Evolutionary conservation across 176 grass and related monocot species (phyloP).

Genomic region (Thalia dealbata): DNA sequence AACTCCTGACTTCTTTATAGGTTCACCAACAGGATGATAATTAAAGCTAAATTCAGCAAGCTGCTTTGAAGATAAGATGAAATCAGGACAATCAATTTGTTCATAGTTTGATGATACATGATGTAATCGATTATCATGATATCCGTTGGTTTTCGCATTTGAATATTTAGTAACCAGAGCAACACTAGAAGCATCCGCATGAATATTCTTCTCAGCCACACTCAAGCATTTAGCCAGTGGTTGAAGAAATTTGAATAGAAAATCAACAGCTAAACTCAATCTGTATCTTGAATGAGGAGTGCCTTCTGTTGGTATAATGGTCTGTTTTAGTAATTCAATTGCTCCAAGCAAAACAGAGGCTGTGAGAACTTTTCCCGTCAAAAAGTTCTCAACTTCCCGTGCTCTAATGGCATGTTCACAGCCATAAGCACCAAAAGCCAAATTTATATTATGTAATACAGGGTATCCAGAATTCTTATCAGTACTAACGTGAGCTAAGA

Average conservation of each 20-base stretch:
- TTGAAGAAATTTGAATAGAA: slow-evolving; percentile 65
- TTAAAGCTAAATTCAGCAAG: slow-evolving; percentile 39
- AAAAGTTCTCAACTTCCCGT: slow-evolving; percentile 57
- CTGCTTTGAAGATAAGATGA: slow-evolving; percentile 49
- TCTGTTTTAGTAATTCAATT: slow-evolving; percentile 37
- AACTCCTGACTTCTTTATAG: slow-evolving; percentile 57
- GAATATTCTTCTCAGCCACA: slow-evolving; percentile 6
- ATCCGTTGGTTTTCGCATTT: slow-evolving; percentile 20
- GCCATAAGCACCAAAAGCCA: slow-evolving; percentile 70
- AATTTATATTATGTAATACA: slow-evolving; percentile 41
- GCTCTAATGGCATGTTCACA: slow-evolving; percentile 48
- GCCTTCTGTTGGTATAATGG: slow-evolving; percentile 44
- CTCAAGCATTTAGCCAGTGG: slow-evolving; percentile 30
- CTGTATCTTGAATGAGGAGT: slow-evolving; percentile 58
- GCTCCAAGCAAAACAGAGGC: slow-evolving; percentile 43
- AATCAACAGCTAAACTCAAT: slow-evolving; percentile 52
- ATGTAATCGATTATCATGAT: neutral
- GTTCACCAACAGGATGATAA: slow-evolving; percentile 61
- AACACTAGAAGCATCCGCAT: neutral
- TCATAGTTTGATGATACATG: neutral
- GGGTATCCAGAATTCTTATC: slow-evolving; percentile 27
- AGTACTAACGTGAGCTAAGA: slow-evolving; percentile 45
- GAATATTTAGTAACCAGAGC: neutral
- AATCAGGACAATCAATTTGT: slow-evolving; percentile 6
- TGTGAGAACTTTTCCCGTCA: slow-evolving; percentile 48